Evolutionary conservation across 108 stramenopile genomes (phyloP), one percentile per base, ranked within the genome.

Genomic region (Aurantiochytrium sp.): DNA sequence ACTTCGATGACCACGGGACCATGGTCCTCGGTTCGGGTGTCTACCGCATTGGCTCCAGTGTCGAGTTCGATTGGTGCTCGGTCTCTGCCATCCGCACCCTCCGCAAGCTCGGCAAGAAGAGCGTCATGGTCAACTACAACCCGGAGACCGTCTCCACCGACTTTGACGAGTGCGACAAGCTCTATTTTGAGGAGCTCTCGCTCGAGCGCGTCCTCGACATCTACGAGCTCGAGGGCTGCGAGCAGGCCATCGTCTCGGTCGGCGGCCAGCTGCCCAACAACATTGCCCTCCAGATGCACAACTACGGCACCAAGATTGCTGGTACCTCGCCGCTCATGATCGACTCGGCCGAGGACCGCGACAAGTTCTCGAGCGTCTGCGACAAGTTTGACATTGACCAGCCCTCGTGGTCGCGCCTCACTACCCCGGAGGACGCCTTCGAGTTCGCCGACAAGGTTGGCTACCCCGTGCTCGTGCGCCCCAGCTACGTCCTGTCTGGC

Each of bases 21-120:
- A 95, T 97, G 87, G 97, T 98, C 48, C 95, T 99, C 69, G 98
- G 98, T 91, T 96, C 95, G 89, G 98, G 98, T 55, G 95, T 96
- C 37, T 99, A 99, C 93, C 90, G 98, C 69, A 99, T 99, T 87
- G 98, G 98, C 27, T 96, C 96, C 86, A 96, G 95, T 27, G 97
- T 99, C 69, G 98, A 99, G 91, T 99, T 99, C 87, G 98, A 99
- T 88, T 99, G 98, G 98, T 99, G 98, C 91, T 97, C 95, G 86
- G 98, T 99, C 34, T 95, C 95, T 88, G 95, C 96, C 69, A 97
- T 98, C 90, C 94, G 98, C 21, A 89, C 96, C 55, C 95, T 99
- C 65, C 95, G 97, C 53, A 88, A 95, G 87, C 90, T 96, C 65
- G 97, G 97, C 69, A 92, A 92, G 92, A 93, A 95, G 90, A 93